Conservation (phyloP, 345 rosid species). For the Sisymbrium altissimum region DNA sequence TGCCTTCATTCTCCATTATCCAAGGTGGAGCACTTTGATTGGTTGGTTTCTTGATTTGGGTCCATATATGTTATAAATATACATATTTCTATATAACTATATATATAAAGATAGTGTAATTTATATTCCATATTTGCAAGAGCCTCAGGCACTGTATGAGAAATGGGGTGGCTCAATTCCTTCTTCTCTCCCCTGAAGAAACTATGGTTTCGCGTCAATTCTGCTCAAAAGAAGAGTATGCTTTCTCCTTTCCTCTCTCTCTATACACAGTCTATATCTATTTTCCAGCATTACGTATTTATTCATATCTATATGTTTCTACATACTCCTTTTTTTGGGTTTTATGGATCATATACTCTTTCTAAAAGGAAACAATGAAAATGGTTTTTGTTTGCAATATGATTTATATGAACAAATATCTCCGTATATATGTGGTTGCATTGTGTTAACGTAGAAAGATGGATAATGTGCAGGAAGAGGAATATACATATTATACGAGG, state of each 20-base stretch:
- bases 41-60: constrained; percentile 20
- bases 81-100: constrained; percentile 13
- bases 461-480: constrained; percentile 61
- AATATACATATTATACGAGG: constrained; percentile 80
- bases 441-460: constrained; percentile 1
- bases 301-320: background rate
- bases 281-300: constrained; percentile 2
- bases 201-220: constrained; percentile 77
- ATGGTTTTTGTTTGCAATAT: constrained; percentile 7
- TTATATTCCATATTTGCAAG: constrained; percentile 34
- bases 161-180: constrained; percentile 90
- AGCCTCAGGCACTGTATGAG: constrained; percentile 36
- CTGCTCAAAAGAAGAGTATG: constrained; percentile 70
- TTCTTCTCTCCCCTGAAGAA: constrained; percentile 93
- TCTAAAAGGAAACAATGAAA: background rate
- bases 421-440: background rate
- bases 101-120: constrained; percentile 15
- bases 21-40: constrained; percentile 19
- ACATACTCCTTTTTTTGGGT: no score
- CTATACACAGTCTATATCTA: background rate
- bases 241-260: constrained; percentile 9
- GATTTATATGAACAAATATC: background rate
- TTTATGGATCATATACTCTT: background rate
- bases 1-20: constrained; percentile 26
- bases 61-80: background rate